phyloP scores from a whole-genome alignment of 805 yeast genomes.

The Hanseniaspora singularis region DNA sequence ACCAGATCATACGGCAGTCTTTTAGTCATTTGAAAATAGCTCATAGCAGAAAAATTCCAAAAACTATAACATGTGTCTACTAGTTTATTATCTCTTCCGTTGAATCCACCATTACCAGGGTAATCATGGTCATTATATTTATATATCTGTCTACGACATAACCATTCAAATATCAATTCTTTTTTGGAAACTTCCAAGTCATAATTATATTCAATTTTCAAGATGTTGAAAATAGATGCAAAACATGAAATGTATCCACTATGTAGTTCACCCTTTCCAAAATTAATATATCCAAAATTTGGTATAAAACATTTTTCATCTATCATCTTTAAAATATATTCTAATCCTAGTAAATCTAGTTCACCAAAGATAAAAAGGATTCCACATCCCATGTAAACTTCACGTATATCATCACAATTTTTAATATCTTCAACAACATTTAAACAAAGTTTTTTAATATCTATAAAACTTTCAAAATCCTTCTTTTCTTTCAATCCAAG shows the following conservation, averaged over 20 bases:
- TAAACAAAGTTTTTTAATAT: not conserved
- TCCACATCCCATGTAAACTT: conserved; percentile 5
- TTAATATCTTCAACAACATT: not conserved
- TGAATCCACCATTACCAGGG: conserved; percentile 62
- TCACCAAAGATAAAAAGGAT: not conserved
- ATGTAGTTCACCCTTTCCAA: conserved; percentile 10
- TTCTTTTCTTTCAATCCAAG: conserved; percentile 1
- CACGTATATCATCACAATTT: conserved; percentile 9
- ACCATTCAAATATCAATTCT: conserved; percentile 14
- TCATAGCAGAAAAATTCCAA: conserved; percentile 61
- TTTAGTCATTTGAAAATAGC: conserved; percentile 27
- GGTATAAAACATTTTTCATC: conserved; percentile 1
- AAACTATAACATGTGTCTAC: conserved; percentile 83
- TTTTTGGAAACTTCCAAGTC: not conserved
- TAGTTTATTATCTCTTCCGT: conserved; percentile 74
- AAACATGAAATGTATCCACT: conserved; percentile 12
- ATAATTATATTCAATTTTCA: conserved; percentile 2
- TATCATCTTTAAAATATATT: not conserved
- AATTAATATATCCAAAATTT: conserved; percentile 6
- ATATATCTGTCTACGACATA: conserved; percentile 5
- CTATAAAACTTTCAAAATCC: conserved; percentile 2
- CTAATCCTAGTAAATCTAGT: not conserved
- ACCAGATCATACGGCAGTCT: conserved; percentile 35
- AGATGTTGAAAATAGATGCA: conserved; percentile 8
- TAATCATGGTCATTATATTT: conserved; percentile 32